phyloP scores from a whole-genome alignment of 139 green algal species.

The Monoraphidium neglectum region DNA sequence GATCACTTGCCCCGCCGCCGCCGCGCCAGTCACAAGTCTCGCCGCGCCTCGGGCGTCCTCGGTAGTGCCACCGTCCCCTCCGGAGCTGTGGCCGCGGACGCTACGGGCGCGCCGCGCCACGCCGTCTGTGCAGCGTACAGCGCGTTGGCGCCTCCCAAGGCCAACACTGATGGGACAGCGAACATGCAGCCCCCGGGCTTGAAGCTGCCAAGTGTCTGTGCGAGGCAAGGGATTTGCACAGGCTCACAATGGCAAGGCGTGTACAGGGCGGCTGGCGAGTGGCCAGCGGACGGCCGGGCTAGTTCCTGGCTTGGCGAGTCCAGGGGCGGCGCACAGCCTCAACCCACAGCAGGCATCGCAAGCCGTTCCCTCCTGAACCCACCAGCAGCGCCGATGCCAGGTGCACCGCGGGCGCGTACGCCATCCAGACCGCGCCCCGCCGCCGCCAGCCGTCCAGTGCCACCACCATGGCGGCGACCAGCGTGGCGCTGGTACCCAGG shows the following conservation, averaged over 20 bases:
- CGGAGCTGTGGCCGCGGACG: conserved; percentile 1
- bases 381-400: conserved; percentile 39
- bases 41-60: not conserved
- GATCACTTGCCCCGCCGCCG: too few relatives aligned
- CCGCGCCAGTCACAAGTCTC: not conserved
- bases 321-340: too few relatives aligned
- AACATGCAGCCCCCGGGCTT: conserved; percentile 32
- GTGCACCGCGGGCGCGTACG: conserved; percentile 35
- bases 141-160: conserved; percentile 20
- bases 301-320: too few relatives aligned
- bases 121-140: conserved; percentile 1
- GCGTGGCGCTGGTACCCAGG: conserved; percentile 43
- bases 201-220: conserved; percentile 48
- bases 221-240: not conserved
- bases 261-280: too few relatives aligned
- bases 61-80: not conserved
- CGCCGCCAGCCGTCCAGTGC: conserved; percentile 38
- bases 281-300: too few relatives aligned
- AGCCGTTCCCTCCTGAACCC: conserved; percentile 1
- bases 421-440: not conserved
- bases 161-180: conserved; percentile 31
- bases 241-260: too few relatives aligned
- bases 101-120: not conserved
- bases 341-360: not conserved
- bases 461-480: conserved; percentile 45